Conservation (phyloP, 192 early-diverging fungal genomes). For the Spizellomyces sp. region DNA sequence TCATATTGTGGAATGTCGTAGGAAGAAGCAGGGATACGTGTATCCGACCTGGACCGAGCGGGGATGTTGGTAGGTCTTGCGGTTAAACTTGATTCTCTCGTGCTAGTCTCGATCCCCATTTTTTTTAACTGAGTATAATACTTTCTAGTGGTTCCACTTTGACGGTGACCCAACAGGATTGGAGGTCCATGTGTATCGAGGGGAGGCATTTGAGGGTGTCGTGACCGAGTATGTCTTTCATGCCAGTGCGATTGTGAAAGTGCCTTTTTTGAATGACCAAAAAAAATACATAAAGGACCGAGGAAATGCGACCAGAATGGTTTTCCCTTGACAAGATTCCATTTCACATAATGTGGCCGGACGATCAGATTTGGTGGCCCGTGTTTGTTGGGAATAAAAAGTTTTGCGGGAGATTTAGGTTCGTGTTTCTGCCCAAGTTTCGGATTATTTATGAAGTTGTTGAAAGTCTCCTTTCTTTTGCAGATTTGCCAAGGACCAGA, state of each 20-base stretch:
- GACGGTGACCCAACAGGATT: slow-evolving; percentile 60
- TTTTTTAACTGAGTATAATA: too few species aligned
- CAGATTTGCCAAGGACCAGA: too few species aligned
- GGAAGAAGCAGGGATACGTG: slow-evolving; percentile 6
- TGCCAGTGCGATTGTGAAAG: background rate
- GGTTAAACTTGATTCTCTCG: too few species aligned
- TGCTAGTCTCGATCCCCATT: too few species aligned
- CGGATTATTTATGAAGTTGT: too few species aligned
- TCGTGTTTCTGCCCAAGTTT: too few species aligned
- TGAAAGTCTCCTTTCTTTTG: too few species aligned
- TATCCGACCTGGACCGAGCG: background rate
- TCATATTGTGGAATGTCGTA: too few species aligned
- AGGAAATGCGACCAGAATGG: slow-evolving; percentile 81
- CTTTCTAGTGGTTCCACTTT: slow-evolving; percentile 57
- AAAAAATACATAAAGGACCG: slow-evolving; percentile 42
- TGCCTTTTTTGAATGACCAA: background rate
- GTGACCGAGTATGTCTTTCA: slow-evolving; percentile 56
- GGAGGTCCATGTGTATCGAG: slow-evolving; percentile 68
- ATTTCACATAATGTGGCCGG: slow-evolving; percentile 72
- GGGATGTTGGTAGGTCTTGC: slow-evolving; percentile 9
- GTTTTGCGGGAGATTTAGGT: too few species aligned
- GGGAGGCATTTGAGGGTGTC: slow-evolving; percentile 46
- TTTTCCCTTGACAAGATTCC: slow-evolving; percentile 59
- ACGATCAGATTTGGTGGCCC: slow-evolving; percentile 71
- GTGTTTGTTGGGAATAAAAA: too few species aligned